Base-by-base conservation (phyloP, 1,284 basidiomycete species). In the Malassezia caprae region DNA sequence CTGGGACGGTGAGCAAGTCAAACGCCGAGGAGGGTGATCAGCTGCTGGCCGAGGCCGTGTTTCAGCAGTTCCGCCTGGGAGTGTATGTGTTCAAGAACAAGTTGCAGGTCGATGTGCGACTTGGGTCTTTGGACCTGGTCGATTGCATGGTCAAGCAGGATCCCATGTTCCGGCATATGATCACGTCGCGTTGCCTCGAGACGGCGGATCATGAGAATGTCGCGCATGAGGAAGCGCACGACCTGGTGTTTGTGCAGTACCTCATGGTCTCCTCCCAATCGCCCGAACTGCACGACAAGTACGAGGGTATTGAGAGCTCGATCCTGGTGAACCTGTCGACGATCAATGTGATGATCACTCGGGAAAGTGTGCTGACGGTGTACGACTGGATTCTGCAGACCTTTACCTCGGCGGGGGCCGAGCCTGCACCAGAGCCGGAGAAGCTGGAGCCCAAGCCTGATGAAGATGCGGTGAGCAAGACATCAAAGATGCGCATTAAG, bases 331-430 rank as follows among this genome's bases (percentile, higher is more conserved):
- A 85, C 65, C 80, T 99, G 41, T 94, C 93, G 3, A 96, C 94
- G 0, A 86, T 99, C 76, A 82, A 91, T 60, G 84, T 98, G 76
- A 83, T 85, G 58, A 84, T 88, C 1, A 87, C 87, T 4, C 90
- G 94, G 1, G 89, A 90, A 69, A 91, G 93, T 17, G 85, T 98
- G 43, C 78, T 99, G 37, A 81, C 85, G 2, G 78, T 98, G 10
- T 98, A 96, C 76, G 90, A 98, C 77, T 96, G 96, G 78, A 84
- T 99, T 76, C 94, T 99, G 86, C 87, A 88, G 17, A 72, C 69
- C 5, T 72, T 72, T 46, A 43, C 28, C 35, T 15, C 11, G 19
- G 46, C 34, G 1, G 44, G 49, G 2, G 61, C 62, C n/a, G 54
- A 59, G 31, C 21, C 53, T 23, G 24, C 27, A 15, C 30, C 39